Evolutionary conservation across 2,329 filamentous ascomycete species (phyloP).

Genomic region (Paradendryphiella salina): DNA sequence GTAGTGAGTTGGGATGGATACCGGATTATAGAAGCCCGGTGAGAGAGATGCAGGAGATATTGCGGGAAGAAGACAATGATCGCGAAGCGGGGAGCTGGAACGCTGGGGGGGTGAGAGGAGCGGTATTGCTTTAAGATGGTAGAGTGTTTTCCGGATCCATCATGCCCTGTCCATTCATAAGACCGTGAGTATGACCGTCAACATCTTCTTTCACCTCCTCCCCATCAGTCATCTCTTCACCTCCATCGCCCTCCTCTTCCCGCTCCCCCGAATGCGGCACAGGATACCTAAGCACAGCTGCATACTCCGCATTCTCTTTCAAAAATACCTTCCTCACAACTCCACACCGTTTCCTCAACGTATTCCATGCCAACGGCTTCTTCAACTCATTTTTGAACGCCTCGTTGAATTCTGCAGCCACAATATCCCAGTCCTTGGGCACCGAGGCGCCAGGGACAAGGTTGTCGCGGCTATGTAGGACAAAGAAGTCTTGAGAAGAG

Average conservation of each 20-base stretch:
- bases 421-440: slow-evolving; percentile 1
- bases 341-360: slow-evolving; percentile 2
- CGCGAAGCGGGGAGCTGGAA: neutral
- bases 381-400: neutral
- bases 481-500: slow-evolving; percentile 2
- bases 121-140: neutral
- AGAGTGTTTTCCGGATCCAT: too few relatives aligned
- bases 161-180: neutral
- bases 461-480: slow-evolving; percentile 8
- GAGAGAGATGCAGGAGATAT: neutral
- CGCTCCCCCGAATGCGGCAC: neutral
- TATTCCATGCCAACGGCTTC: neutral
- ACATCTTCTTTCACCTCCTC: neutral
- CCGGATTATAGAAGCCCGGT: neutral
- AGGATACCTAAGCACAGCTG: neutral
- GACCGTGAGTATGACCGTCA: too few relatives aligned
- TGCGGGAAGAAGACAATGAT: neutral
- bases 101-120: neutral
- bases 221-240: neutral
- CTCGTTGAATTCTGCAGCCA: slow-evolving; percentile 8
- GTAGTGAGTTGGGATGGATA: neutral
- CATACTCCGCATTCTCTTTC: slow-evolving; percentile 3
- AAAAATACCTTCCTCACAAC: slow-evolving; percentile 5
- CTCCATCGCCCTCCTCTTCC: neutral
- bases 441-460: slow-evolving; percentile 1